phyloP scores from a whole-genome alignment of 306 rosid species.

The Vigna reflexopilosa region DNA sequence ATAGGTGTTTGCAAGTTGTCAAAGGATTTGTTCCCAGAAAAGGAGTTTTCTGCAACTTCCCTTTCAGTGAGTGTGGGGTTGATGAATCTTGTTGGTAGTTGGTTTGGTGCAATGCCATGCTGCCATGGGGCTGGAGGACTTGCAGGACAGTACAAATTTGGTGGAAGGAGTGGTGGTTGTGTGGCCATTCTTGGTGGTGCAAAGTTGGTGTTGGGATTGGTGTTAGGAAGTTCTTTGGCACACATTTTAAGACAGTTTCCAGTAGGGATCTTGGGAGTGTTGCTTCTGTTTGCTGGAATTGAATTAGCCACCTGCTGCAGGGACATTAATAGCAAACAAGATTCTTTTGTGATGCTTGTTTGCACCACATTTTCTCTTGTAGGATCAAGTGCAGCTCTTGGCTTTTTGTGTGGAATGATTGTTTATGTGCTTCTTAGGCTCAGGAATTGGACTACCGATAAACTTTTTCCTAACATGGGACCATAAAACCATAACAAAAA shows the following conservation, averaged over 20 bases:
- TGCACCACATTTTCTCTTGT: slow-evolving; percentile 44
- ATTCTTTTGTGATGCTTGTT: slow-evolving; percentile 43
- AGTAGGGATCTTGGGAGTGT: slow-evolving; percentile 42
- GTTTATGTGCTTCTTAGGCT: slow-evolving; percentile 36
- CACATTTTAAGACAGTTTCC: slow-evolving; percentile 40
- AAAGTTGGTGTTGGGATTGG: slow-evolving; percentile 42
- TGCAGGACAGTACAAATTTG: slow-evolving; percentile 46
- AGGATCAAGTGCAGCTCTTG: slow-evolving; percentile 52
- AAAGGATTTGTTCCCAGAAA: slow-evolving; percentile 43
- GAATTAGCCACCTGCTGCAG: slow-evolving; percentile 46
- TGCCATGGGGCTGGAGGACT: slow-evolving; percentile 51
- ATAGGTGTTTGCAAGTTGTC: slow-evolving; percentile 46
- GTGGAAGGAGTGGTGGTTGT: slow-evolving; percentile 45
- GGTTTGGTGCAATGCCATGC: slow-evolving; percentile 46
- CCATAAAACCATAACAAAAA: too few relatives aligned
- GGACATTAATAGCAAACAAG: slow-evolving; percentile 45
- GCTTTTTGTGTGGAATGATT: slow-evolving; percentile 43
- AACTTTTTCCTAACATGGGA: slow-evolving; percentile 38
- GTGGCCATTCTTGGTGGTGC: slow-evolving; percentile 40
- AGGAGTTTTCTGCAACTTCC: slow-evolving; percentile 41
- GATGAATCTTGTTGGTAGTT: slow-evolving; percentile 42
- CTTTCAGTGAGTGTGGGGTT: slow-evolving; percentile 46
- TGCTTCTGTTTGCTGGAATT: slow-evolving; percentile 46
- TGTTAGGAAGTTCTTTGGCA: slow-evolving; percentile 41
- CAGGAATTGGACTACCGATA: slow-evolving; percentile 39